Conservation (phyloP, 768 basidiomycete species). For the Trametopsis cervina region DNA sequence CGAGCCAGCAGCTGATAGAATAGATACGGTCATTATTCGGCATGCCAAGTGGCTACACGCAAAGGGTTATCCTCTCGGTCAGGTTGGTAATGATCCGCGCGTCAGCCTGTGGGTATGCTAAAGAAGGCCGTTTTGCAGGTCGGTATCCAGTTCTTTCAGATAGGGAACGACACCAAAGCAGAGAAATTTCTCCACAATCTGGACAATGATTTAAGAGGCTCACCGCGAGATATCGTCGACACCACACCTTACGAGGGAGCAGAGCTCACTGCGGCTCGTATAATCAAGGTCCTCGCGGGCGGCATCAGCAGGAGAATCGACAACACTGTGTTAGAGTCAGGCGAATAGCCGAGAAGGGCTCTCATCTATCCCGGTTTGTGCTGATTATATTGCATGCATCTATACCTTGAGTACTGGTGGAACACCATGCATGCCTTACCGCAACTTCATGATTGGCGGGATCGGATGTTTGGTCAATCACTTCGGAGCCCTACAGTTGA, state of each 20-base stretch:
- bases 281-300: conserved; percentile 60
- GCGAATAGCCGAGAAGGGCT: too few relatives aligned
- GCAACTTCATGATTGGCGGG: too few relatives aligned
- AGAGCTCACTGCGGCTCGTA: conserved; percentile 35
- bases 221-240: conserved; percentile 64
- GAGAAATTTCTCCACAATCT: conserved; percentile 41
- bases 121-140: conserved; percentile 29
- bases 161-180: conserved; percentile 41
- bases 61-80: background rate
- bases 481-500: too few relatives aligned
- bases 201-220: conserved; percentile 39
- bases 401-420: too few relatives aligned
- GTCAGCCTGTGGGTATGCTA: background rate
- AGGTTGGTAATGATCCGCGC: background rate
- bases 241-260: conserved; percentile 48
- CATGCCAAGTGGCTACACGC: background rate
- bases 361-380: too few relatives aligned
- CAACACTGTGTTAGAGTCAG: too few relatives aligned
- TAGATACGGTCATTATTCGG: background rate
- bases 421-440: too few relatives aligned
- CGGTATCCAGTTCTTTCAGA: conserved; percentile 69
- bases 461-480: too few relatives aligned
- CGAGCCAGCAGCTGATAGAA: background rate
- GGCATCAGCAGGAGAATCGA: conserved; percentile 57
- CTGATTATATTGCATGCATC: too few relatives aligned